Evolutionary conservation across 2,329 filamentous ascomycete species (phyloP), one percentile per base, ranked within the genome.

Genomic region (Penicillium crustosum): DNA sequence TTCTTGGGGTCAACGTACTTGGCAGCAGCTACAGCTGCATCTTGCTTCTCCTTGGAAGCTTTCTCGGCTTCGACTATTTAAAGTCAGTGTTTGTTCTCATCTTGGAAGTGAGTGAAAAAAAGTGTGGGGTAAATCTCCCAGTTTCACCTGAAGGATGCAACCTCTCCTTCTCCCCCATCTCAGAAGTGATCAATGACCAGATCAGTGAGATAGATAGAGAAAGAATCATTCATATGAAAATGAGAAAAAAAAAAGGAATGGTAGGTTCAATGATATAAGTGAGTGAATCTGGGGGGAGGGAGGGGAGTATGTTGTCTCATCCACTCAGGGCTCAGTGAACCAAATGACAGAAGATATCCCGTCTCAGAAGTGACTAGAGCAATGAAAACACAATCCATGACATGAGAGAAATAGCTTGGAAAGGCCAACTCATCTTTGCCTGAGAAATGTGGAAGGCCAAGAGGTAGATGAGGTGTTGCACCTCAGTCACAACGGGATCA

Each of bases 1-100:
- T 60, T 48, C 21, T 33, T 29, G 25, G 47, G n/a, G 17, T 48
- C 55, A 57, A 57, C 55, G n/a, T 57, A 53, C 54, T 53, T 12
- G 12, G 31, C 25, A 39, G 31, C 25, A n/a, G 19, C 25, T 17
- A 9, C 36, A 41, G 19, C 25, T 27, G 15, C 44, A 49, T 35
- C 13, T 41, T 25, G 15, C 29, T 33, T 44, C 15, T 43, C 31
- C 7, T 55, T 43, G 21, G 23, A 4, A 12, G 21, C 23, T 31
- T 53, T 48, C 7, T 42, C 21, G 21, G 45, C 36, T 15, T 55
- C 17, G 17, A 31, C 47, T 51, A 51, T 43, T 19, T 4, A 36
- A 21, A 29, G 17, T 44, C 6, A 56, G 31, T 36, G 13, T 38
- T 44, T 38, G 21, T 10, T 53, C 41, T 31, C 19, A 33, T 52